Percentiles rank a stretch among this genome's conserved stretches.
Conservation (phyloP, 768 basidiomycete species). For the Tricholoma saponaceum region DNA sequence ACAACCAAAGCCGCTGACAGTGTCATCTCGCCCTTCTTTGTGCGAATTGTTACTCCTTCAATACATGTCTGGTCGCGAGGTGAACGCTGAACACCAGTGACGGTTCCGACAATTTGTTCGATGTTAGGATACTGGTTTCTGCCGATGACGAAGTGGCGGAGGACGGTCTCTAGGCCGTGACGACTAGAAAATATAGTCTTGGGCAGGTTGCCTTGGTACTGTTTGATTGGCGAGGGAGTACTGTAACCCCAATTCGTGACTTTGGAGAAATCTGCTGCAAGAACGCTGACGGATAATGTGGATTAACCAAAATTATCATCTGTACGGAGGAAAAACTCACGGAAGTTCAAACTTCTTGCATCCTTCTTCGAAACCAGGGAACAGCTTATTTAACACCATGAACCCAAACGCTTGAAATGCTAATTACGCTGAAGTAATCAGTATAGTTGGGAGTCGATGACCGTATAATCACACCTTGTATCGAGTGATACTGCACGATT, state of each 20-base stretch:
- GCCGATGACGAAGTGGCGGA: constrained; percentile 22
- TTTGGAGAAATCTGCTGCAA: constrained; percentile 13
- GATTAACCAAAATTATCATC: neutral
- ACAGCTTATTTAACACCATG: neutral
- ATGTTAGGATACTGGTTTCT: constrained; percentile 18
- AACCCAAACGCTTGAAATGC: constrained; percentile 1
- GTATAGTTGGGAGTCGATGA: neutral
- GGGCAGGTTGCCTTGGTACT: constrained; percentile 11
- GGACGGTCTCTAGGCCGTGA: constrained; percentile 23
- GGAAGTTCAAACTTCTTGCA: neutral
- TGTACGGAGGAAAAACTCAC: neutral
- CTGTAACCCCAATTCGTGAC: constrained; percentile 9
- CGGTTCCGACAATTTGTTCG: constrained; percentile 20
- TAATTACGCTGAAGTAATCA: neutral
- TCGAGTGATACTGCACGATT: constrained; percentile 22
- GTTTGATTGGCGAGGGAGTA: constrained; percentile 7
- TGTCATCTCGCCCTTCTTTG: neutral
- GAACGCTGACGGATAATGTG: constrained; percentile 5
- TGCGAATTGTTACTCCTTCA: constrained; percentile 9
- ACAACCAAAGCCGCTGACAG: neutral
- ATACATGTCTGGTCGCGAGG: constrained; percentile 8
- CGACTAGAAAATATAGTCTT: constrained; percentile 18
- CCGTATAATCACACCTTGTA: constrained; percentile 8
- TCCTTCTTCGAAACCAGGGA: neutral
- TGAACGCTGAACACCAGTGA: constrained; percentile 18